Base-by-base conservation (phyloP, 495 filamentous ascomycete genomes). In the Daldinia vernicosa region DNA sequence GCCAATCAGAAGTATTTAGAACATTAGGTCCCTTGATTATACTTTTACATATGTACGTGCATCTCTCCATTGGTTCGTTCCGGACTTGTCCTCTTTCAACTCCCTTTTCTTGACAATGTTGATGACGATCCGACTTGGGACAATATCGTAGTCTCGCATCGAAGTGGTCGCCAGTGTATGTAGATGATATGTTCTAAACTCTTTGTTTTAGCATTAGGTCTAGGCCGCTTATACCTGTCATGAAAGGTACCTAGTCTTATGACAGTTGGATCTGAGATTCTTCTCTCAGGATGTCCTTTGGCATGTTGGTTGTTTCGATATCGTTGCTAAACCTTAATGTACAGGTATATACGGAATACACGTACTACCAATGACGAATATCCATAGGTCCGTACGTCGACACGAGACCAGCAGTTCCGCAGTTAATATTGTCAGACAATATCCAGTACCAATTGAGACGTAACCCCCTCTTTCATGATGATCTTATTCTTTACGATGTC, bases 81-180 rank as follows among this genome's bases (percentile, higher is more conserved):
- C n/a, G 30, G 32, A 32, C 63, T 51, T 37, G 12, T 22, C 3
- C 12, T 33, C 37, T 14, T 63, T 26, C 17, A 54, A 22, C 33
- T 40, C 17, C n/a, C 19, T 47, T 1, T 45, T 67, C n/a, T 50
- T 58, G 50, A 56, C 35, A 27, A 39, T 27, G n/a, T 45, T 22
- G 37, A 66, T 61, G 67, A 66, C 56, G 61, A 70, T 66, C 66
- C 32, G 12, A 57, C 32, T 37, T 26, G 32, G n/a, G 30, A 70
- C 54, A 66, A 70, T 14, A 14, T 11, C 7, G 3, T 33, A 65
- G 67, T 17, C 39, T 45, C 22, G 8, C n/a, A 47, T 54, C 53
- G 53, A 56, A 40, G 57, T 43, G 35, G 9, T 17, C 14, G 28
- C 4, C 4, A 47, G 32, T 53, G 6, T 43, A 39, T 53, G 6